Conservation (phyloP, 805 yeast species). For the Sugiyamaella qingdaonensis region DNA sequence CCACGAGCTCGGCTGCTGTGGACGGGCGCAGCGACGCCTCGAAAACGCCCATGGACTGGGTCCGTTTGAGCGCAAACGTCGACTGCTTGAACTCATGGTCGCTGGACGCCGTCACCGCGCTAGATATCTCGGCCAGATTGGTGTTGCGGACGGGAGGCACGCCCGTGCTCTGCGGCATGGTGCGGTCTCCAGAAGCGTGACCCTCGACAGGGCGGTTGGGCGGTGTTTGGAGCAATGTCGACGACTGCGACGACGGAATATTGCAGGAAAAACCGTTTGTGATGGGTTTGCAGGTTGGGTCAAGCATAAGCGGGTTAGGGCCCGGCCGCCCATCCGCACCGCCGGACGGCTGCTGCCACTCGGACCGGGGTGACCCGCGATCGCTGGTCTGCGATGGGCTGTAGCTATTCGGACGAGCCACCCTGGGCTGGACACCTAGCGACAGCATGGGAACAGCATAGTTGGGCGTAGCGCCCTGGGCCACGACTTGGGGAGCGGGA, state of each 20-base stretch:
- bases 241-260: background rate
- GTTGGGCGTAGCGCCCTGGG: background rate
- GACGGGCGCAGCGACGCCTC: slow-evolving; percentile 48
- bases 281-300: background rate
- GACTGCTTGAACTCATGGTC: slow-evolving; percentile 68
- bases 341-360: background rate
- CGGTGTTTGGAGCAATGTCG: background rate
- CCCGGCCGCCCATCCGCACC: background rate
- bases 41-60: slow-evolving; percentile 75
- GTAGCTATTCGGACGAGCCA: background rate
- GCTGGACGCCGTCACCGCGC: slow-evolving; percentile 57
- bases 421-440: slow-evolving; percentile 8
- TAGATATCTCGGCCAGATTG: slow-evolving; percentile 33
- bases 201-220: background rate
- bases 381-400: background rate
- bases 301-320: background rate
- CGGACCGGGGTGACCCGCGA: too few species aligned
- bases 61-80: slow-evolving; percentile 71
- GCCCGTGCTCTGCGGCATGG: background rate
- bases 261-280: background rate
- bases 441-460: slow-evolving; percentile 11
- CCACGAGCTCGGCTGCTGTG: slow-evolving; percentile 30
- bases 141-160: slow-evolving; percentile 14
- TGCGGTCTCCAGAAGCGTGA: background rate
- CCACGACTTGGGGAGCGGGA: background rate